These are phyloP conservation scores for Candida pseudoviswanathii DNA, from an alignment of 1,139 yeast genomes.

Conservation along the genomic window DNA sequence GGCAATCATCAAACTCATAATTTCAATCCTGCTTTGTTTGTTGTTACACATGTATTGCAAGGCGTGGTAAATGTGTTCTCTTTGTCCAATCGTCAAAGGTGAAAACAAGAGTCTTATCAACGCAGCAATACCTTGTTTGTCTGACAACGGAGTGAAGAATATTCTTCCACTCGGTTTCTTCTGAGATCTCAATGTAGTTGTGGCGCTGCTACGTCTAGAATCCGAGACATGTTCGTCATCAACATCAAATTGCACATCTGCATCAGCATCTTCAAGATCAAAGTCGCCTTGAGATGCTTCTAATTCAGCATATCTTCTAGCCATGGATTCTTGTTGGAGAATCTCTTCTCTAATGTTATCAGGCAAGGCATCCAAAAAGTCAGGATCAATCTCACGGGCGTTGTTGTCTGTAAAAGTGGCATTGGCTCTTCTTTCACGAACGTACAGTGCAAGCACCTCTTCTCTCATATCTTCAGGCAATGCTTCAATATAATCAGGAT, in stretches of 20 bases:
- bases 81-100: constrained; percentile 67
- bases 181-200: constrained; percentile 1
- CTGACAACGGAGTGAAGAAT: constrained; percentile 69
- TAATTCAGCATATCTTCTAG: constrained; percentile 37
- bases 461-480: constrained; percentile 92
- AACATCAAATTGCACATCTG: constrained; percentile 21
- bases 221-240: constrained; percentile 9
- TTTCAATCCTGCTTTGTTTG: constrained; percentile 77
- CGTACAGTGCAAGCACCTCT: constrained; percentile 86
- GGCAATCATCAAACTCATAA: constrained; percentile 68
- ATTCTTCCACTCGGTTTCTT: constrained; percentile 29
- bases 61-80: constrained; percentile 68
- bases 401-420: constrained; percentile 46
- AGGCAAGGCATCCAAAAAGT: constrained; percentile 81
- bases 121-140: constrained; percentile 75
- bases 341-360: constrained; percentile 73
- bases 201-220: constrained; percentile 5
- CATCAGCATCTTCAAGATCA: constrained; percentile 30
- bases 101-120: constrained; percentile 70
- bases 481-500: constrained; percentile 88
- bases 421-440: constrained; percentile 66
- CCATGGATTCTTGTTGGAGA: constrained; percentile 64
- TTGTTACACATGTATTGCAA: constrained; percentile 71
- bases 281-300: constrained; percentile 28
- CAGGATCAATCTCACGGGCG: constrained; percentile 74